A percentile compares a stretch with the other conserved stretches of the same genome.
Evolutionary conservation across 768 basidiomycete species (phyloP).

Genomic region (Suillus spraguei): DNA sequence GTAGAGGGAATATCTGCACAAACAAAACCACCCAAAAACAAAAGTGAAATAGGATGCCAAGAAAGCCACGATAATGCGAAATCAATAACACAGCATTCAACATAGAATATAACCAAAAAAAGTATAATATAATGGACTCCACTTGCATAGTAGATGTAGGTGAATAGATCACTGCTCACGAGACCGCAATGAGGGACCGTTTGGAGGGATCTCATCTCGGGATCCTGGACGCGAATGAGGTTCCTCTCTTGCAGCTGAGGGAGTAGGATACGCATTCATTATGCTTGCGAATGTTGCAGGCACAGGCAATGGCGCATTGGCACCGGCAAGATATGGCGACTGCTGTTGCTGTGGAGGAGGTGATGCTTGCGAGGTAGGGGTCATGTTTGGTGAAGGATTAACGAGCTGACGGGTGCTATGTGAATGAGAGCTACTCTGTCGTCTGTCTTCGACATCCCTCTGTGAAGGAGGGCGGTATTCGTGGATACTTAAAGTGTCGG

Average conservation of each 20-base stretch:
- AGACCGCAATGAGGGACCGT: slow-evolving; percentile 4
- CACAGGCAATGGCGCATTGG: slow-evolving; percentile 30
- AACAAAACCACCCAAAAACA: slow-evolving; percentile 2
- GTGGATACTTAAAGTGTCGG: slow-evolving; percentile 34
- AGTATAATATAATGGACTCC: slow-evolving; percentile 9
- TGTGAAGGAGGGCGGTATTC: slow-evolving; percentile 32
- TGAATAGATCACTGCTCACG: neutral
- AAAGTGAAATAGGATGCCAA: neutral
- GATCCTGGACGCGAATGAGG: slow-evolving; percentile 30
- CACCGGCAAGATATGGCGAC: slow-evolving; percentile 19
- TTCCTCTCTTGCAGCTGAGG: slow-evolving; percentile 29
- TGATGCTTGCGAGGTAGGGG: slow-evolving; percentile 17
- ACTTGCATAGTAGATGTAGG: slow-evolving; percentile 7
- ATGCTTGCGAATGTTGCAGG: slow-evolving; percentile 67
- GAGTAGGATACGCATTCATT: slow-evolving; percentile 66
- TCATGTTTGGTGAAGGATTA: slow-evolving; percentile 25
- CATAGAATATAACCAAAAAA: slow-evolving; percentile 6
- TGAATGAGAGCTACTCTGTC: slow-evolving; percentile 17
- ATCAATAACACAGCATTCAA: slow-evolving; percentile 5
- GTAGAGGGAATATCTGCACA: slow-evolving; percentile 4
- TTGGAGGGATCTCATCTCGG: slow-evolving; percentile 22
- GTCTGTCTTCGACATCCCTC: slow-evolving; percentile 25
- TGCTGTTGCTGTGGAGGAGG: slow-evolving; percentile 29
- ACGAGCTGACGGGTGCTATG: slow-evolving; percentile 18
- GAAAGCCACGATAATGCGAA: neutral